Evolutionary conservation across 805 yeast genomes (phyloP).

Genomic region (Ogataea corticis): DNA sequence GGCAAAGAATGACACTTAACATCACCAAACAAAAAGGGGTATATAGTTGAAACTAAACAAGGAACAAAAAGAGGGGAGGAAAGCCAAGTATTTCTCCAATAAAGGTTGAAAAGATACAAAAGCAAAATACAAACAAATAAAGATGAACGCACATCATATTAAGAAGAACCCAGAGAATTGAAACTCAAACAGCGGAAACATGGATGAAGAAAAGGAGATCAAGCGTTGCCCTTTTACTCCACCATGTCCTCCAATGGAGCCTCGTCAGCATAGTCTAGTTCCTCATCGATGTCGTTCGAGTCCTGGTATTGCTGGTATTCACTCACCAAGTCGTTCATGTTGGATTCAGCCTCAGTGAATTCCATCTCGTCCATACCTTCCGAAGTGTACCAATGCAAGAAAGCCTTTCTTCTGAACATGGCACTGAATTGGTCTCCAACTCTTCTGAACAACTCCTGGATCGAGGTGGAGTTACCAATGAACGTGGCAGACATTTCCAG

Average conservation of each 20-base stretch:
- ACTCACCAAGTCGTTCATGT: constrained; percentile 83
- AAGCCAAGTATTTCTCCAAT: not conserved
- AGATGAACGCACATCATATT: constrained; percentile 14
- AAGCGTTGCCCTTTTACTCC: constrained; percentile 26
- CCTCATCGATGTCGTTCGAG: constrained; percentile 74
- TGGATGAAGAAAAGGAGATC: constrained; percentile 7
- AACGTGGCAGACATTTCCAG: constrained; percentile 90
- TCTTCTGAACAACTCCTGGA: constrained; percentile 87
- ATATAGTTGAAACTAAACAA: constrained; percentile 6
- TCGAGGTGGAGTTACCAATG: constrained; percentile 90
- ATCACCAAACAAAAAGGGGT: constrained; percentile 10
- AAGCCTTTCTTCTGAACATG: constrained; percentile 92
- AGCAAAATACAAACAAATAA: constrained; percentile 16
- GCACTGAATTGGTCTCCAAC: constrained; percentile 87
- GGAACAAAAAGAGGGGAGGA: not conserved
- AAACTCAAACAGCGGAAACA: constrained; percentile 13
- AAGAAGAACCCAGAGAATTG: constrained; percentile 16
- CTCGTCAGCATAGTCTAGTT: constrained; percentile 67
- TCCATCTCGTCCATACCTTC: constrained; percentile 98
- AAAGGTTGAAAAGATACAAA: constrained; percentile 11
- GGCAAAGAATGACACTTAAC: constrained; percentile 4
- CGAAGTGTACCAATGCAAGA: constrained; percentile 93
- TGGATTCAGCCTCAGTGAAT: constrained; percentile 90
- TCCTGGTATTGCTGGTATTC: constrained; percentile 94
- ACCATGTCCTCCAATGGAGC: constrained; percentile 55